Conservation (phyloP, 345 rosid species). For the Syzygium grande region DNA sequence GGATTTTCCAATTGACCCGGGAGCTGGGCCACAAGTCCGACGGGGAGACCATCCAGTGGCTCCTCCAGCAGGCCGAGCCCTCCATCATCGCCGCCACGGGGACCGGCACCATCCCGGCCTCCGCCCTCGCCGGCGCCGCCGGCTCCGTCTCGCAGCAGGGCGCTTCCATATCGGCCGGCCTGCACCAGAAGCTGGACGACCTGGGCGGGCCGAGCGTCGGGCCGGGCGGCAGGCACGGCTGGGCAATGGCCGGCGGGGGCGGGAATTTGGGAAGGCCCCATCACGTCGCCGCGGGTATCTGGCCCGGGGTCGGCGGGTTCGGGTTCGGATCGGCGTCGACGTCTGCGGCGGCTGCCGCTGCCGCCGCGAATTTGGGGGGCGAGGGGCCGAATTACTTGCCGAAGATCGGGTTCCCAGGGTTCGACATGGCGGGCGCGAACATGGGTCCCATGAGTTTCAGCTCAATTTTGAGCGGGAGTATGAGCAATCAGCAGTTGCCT, state of each 20-base stretch:
- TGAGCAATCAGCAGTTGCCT: slow-evolving; percentile 51
- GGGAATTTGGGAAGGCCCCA: slow-evolving; percentile 60
- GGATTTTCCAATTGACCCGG: slow-evolving; percentile 93
- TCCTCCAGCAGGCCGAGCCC: slow-evolving; percentile 90
- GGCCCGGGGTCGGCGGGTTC: slow-evolving; percentile 71
- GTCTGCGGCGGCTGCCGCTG: background rate
- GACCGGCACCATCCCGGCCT: slow-evolving; percentile 90
- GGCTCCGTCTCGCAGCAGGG: slow-evolving; percentile 60
- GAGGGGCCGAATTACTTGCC: slow-evolving; percentile 45
- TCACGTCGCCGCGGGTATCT: slow-evolving; percentile 50
- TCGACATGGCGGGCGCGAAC: slow-evolving; percentile 55
- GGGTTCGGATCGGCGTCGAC: slow-evolving; percentile 45
- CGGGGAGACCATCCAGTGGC: slow-evolving; percentile 97
- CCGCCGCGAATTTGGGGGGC: slow-evolving; percentile 31
- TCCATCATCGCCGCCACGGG: slow-evolving; percentile 92
- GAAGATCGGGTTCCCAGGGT: slow-evolving; percentile 68
- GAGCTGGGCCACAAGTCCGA: slow-evolving; percentile 98
- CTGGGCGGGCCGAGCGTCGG: slow-evolving; percentile 52
- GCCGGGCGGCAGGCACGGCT: slow-evolving; percentile 44
- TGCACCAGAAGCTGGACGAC: slow-evolving; percentile 62
- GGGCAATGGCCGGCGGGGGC: slow-evolving; percentile 45
- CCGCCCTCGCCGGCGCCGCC: slow-evolving; percentile 64
- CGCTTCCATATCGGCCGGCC: slow-evolving; percentile 52
- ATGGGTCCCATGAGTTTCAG: slow-evolving; percentile 76
- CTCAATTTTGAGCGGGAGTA: slow-evolving; percentile 47